These are phyloP conservation scores for Elongisporangium undulatum DNA, from an alignment of 352 stramenopile genomes.

Conservation along the genomic window DNA sequence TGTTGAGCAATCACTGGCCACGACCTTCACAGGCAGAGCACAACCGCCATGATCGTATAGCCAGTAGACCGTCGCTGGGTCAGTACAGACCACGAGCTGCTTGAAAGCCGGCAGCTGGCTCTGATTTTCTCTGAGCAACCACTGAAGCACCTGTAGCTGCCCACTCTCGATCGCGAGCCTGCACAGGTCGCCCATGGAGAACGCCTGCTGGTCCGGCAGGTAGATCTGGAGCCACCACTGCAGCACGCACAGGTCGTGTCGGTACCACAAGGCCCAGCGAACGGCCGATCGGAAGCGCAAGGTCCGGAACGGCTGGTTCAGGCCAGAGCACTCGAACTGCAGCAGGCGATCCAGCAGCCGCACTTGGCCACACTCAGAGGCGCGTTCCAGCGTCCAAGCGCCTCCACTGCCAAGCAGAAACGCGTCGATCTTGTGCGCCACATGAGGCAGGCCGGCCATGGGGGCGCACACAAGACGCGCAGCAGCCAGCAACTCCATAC, in stretches of 20 bases:
- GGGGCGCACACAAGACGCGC: background rate
- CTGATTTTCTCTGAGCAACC: slow-evolving; percentile 9
- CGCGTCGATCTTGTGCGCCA: slow-evolving; percentile 6
- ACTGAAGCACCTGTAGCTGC: slow-evolving; percentile 18
- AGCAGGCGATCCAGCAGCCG: slow-evolving; percentile 25
- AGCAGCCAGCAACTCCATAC: background rate
- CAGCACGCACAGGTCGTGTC: slow-evolving; percentile 14
- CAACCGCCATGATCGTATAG: no score
- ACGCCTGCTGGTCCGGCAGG: no score
- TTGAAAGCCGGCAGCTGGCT: background rate
- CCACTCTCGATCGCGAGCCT: slow-evolving; percentile 22
- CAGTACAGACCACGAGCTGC: no score
- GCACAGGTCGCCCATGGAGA: no score
- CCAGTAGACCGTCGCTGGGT: background rate
- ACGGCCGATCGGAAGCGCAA: slow-evolving; percentile 20
- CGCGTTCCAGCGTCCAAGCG: slow-evolving; percentile 18
- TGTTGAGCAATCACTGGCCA: background rate
- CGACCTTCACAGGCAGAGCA: no score
- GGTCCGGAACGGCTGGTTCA: slow-evolving; percentile 13
- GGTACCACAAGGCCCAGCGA: slow-evolving; percentile 22
- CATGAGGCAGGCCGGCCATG: slow-evolving; percentile 5
- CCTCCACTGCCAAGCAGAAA: slow-evolving; percentile 7
- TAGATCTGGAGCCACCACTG: slow-evolving; percentile 13
- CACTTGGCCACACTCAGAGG: slow-evolving; percentile 20
- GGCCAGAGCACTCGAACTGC: slow-evolving; percentile 6